Evolutionary conservation across 345 rosid genomes (phyloP).

Genomic region (Citrus australasica): DNA sequence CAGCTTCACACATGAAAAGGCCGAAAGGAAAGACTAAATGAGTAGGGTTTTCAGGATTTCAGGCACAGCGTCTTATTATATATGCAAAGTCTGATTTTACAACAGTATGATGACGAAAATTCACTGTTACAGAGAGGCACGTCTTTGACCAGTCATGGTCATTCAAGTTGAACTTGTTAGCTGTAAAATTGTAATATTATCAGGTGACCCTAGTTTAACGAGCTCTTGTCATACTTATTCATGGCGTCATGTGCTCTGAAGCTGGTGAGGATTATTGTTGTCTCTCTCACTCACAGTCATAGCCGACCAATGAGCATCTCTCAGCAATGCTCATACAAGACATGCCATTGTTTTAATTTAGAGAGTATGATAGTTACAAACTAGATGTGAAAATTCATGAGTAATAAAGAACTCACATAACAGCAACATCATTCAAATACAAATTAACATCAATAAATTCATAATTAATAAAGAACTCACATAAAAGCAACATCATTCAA

Average conservation of each 20-base stretch:
- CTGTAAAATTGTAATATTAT: not conserved
- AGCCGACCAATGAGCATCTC: conserved; percentile 1
- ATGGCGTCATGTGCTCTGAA: conserved; percentile 4
- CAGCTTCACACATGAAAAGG: not conserved
- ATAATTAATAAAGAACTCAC: not conserved
- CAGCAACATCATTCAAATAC: not conserved
- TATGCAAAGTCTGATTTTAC: not conserved
- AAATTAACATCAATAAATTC: not conserved
- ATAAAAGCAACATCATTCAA: not conserved
- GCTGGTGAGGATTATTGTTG: too few species aligned
- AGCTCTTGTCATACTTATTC: conserved; percentile 6
- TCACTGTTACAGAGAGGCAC: not conserved
- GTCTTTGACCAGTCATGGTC: conserved; percentile 22
- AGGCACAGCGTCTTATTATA: not conserved
- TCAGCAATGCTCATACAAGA: not conserved
- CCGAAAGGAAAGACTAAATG: not conserved
- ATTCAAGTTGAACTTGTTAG: not conserved
- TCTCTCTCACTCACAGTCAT: too few species aligned
- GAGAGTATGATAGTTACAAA: not conserved
- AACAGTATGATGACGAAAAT: not conserved
- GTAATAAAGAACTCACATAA: not conserved
- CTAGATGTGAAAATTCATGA: not conserved
- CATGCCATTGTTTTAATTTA: not conserved
- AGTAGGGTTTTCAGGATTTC: not conserved
- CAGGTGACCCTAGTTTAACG: conserved; percentile 6